Conservation (phyloP, 345 rosid genomes). For the Limnanthes douglasii region DNA sequence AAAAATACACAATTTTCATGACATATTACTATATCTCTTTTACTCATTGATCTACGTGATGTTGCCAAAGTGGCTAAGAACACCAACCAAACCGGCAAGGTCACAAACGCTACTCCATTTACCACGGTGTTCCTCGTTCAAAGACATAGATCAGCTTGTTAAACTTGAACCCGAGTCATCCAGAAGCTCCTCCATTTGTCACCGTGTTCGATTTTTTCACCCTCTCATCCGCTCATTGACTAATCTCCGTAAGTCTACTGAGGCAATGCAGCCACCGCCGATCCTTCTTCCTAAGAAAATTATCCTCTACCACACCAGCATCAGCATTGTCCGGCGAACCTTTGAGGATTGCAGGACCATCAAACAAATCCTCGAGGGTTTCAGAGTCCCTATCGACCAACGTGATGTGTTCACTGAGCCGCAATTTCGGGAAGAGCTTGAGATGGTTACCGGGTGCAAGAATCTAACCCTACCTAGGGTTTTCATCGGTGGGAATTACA, state of each 20-base stretch:
- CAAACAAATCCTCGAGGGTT: slow-evolving; percentile 33
- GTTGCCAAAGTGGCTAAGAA: too few species aligned
- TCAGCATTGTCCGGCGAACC: slow-evolving; percentile 46
- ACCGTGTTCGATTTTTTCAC: slow-evolving; percentile 32
- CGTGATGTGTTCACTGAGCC: slow-evolving; percentile 58
- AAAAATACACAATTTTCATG: too few species aligned
- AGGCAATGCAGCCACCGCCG: slow-evolving; percentile 2
- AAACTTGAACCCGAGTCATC: slow-evolving; percentile 9
- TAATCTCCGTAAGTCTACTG: too few species aligned
- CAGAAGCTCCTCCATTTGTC: slow-evolving; percentile 28
- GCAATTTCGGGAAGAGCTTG: slow-evolving; percentile 30
- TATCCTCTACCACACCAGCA: slow-evolving; percentile 52
- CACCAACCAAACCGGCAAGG: too few species aligned
- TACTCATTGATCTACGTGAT: too few species aligned
- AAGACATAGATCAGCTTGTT: slow-evolving; percentile 23
- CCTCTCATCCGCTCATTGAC: too few species aligned
- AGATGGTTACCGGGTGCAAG: slow-evolving; percentile 16
- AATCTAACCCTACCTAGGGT: slow-evolving; percentile 16
- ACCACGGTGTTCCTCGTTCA: slow-evolving; percentile 32
- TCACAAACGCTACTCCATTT: too few species aligned
- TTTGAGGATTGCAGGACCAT: slow-evolving; percentile 50
- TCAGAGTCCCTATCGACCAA: slow-evolving; percentile 41
- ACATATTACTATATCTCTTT: too few species aligned
- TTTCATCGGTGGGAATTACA: slow-evolving; percentile 22
- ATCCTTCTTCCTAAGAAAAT: too few species aligned